Evolutionary conservation across 352 stramenopile species (phyloP).

Genomic region (Pythium dissimile): DNA sequence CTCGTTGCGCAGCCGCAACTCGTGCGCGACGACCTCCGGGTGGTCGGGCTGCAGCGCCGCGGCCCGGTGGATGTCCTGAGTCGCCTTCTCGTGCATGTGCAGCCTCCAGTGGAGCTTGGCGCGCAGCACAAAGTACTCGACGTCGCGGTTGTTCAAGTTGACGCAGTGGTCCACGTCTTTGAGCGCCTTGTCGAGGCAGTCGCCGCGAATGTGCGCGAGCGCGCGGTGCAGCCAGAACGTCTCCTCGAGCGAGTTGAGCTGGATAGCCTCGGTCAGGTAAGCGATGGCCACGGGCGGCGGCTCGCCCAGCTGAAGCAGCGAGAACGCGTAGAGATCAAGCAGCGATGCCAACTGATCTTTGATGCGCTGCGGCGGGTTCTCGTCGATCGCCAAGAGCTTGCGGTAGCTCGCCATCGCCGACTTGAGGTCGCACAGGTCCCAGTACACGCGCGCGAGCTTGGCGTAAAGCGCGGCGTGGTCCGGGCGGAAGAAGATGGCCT

Average conservation of each 20-base stretch:
- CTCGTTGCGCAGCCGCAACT: conserved; percentile 59
- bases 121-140: conserved; percentile 81
- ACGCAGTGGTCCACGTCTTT: conserved; percentile 80
- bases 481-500: conserved; percentile 71
- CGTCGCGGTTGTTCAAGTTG: conserved; percentile 65
- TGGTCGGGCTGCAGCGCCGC: conserved; percentile 54
- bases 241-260: conserved; percentile 66
- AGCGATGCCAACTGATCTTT: conserved; percentile 75
- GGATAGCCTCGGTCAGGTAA: conserved; percentile 74
- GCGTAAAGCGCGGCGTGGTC: conserved; percentile 49
- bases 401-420: conserved; percentile 78
- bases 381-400: conserved; percentile 62
- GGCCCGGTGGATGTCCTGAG: conserved; percentile 57
- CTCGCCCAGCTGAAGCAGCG: conserved; percentile 54
- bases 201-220: conserved; percentile 58
- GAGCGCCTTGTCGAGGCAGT: conserved; percentile 67
- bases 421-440: conserved; percentile 71
- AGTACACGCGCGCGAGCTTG: conserved; percentile 69
- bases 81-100: conserved; percentile 73
- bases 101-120: conserved; percentile 80
- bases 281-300: conserved; percentile 49
- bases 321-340: conserved; percentile 70
- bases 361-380: conserved; percentile 53
- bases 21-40: conserved; percentile 69
- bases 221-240: conserved; percentile 77